phyloP scores from a whole-genome alignment of 371 early-diverging fungal species.

The Apophysomyces trapeziformis region DNA sequence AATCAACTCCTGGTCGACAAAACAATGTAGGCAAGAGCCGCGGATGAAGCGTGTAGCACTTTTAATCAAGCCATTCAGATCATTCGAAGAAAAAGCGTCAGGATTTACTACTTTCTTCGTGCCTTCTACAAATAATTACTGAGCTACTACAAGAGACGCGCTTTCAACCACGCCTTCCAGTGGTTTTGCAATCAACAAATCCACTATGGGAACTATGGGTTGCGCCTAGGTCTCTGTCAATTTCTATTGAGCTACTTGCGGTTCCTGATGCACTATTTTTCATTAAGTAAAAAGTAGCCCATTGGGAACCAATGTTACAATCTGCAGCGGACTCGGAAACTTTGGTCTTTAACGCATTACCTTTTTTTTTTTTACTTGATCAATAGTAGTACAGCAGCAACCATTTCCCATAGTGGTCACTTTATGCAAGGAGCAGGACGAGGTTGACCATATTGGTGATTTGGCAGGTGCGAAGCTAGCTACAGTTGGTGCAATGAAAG shows the following conservation, averaged over 20 bases:
- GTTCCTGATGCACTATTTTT: too few relatives aligned
- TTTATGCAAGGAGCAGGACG: constrained; percentile 4
- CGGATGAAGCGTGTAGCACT: background rate
- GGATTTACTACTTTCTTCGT: constrained; percentile 1
- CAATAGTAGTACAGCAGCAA: too few relatives aligned
- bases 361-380: too few relatives aligned
- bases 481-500: constrained; percentile 2
- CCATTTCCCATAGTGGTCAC: background rate
- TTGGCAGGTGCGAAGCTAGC: background rate
- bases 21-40: background rate
- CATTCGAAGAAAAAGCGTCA: background rate
- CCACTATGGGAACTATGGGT: too few relatives aligned
- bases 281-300: too few relatives aligned
- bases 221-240: too few relatives aligned
- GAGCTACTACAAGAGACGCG: background rate
- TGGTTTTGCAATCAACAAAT: background rate
- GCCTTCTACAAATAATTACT: background rate
- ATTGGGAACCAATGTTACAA: too few relatives aligned
- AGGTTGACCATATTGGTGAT: constrained; percentile 7
- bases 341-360: too few relatives aligned
- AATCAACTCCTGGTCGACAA: constrained; percentile 3
- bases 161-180: background rate
- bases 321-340: too few relatives aligned
- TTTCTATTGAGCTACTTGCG: too few relatives aligned
- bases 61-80: background rate